Evolutionary conservation across 1,139 yeast genomes (phyloP), one percentile per base, ranked within the genome.

Genomic region (Cylindricascospora bacillispora): DNA sequence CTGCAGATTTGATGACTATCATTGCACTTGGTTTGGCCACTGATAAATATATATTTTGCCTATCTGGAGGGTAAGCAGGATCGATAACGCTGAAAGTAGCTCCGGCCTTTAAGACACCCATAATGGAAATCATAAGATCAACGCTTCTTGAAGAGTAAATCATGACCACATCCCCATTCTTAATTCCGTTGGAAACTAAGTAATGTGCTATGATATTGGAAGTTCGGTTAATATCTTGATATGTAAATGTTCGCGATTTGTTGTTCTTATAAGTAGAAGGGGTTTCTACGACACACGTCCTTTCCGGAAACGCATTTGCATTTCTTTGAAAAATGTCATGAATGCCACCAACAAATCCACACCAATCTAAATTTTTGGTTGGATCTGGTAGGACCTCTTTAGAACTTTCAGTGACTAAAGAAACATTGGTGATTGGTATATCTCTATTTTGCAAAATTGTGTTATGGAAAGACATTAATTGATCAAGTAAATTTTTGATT

Each of bases 81-180:
- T 89, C 99, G 43, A 89, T 89, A 16, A 92, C 99, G 4, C 95
- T 86, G 54, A 89, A 89, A 0, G 98, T 86, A 12, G 95, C 98
- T 43, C 99, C 99, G 2, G 98, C 95, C 59, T 89, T 89, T 50
- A 89, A 67, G 22, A 83, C 94, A 56, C 97, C 99, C 83, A 89
- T 78, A 12, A 89, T 97, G 5, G 97, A 93, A 29, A 89, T 81
- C 70, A 89, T 83, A 43, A 89, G 65, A 52, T 89, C 99, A 9
- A 89, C 98, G 41, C 97, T 95, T 59, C 99, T 75, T 48, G 89
- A 81, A 18, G 98, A 95, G 54, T 92, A 89, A 39, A 92, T 86
- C 93, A 85, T 86, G 14, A 89, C 97, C 16, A 89, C 85, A 53
- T 89, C 97, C 29, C 97, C 98, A 46, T 79, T 68, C 41, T 71